phyloP scores from a whole-genome alignment of 1,139 yeast genomes.

The Pichia sp. region DNA sequence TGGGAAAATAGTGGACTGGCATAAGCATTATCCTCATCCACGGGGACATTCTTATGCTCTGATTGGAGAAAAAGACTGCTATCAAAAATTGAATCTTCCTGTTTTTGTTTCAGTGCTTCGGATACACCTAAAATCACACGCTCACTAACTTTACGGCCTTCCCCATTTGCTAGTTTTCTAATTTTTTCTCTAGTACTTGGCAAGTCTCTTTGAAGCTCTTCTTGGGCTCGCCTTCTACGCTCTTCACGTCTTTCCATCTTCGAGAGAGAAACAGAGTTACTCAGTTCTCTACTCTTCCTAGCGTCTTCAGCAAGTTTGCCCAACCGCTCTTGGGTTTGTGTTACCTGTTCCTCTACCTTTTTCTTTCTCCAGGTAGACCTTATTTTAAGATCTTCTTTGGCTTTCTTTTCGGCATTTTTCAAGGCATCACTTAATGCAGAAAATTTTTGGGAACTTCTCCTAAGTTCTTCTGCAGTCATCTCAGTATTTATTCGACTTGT shows the following conservation, averaged over 20 bases:
- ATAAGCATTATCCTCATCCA: slow-evolving; percentile 43
- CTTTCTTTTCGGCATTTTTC: slow-evolving; percentile 64
- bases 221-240: slow-evolving; percentile 39
- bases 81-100: slow-evolving; percentile 42
- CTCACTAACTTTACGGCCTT: slow-evolving; percentile 48
- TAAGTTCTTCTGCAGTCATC: slow-evolving; percentile 25
- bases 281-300: slow-evolving; percentile 22
- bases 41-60: slow-evolving; percentile 32
- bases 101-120: slow-evolving; percentile 10
- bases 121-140: slow-evolving; percentile 48
- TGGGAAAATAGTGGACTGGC: slow-evolving; percentile 49
- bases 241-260: slow-evolving; percentile 32
- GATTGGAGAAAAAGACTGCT: slow-evolving; percentile 45
- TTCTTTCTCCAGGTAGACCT: slow-evolving; percentile 53
- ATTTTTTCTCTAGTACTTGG: slow-evolving; percentile 41
- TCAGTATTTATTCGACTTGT: slow-evolving; percentile 35
- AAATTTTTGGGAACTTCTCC: slow-evolving; percentile 52
- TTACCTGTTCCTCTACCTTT: slow-evolving; percentile 47
- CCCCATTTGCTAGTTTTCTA: slow-evolving; percentile 36
- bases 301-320: slow-evolving; percentile 54
- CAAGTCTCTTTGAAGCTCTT: slow-evolving; percentile 36
- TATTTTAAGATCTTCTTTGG: slow-evolving; percentile 59
- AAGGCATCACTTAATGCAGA: slow-evolving; percentile 63
- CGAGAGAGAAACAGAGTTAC: background rate
- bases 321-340: slow-evolving; percentile 53